Base-by-base conservation (phyloP, 1,284 basidiomycete genomes). In the Exobasidium rhododendri region DNA sequence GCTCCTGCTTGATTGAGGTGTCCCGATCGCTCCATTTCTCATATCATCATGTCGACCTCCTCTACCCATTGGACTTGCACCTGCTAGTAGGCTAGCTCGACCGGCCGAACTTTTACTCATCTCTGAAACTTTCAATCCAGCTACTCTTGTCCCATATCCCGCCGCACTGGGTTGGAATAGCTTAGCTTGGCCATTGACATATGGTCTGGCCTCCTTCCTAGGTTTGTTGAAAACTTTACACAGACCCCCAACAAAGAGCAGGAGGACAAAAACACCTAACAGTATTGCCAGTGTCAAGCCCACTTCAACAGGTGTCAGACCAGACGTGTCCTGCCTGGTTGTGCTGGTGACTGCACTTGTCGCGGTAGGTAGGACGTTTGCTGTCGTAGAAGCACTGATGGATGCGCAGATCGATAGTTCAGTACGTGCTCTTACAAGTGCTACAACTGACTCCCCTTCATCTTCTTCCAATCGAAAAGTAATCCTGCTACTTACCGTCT, bases 91-190 rank as follows among this genome's bases (percentile, higher is more conserved):
- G 43, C 56, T 62, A 40, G 31, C 44, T 30, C 61, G 28, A 4
- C 17, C 22, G 7, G 24, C 43, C 4, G 29, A 2, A 11, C 17
- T 22, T 20, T 55, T 55, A 14, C 29, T 14, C 13, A 13, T 26
- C 3, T 50, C 13, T 50, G n/a, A 13, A 17, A 50, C 47, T 13
- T 50, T 4, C 26, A 50, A 26, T 4, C 3, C 26, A 24, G 47
- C 60, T 29, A 43, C 45, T n/a, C 50, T 45, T 1, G 56, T 56
- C 1, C 61, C 61, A 30, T 62, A 62, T 14, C 61, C 61, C 10
- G 61, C 56, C n/a, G 61, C 61, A 20, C 46, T 51, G 7, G 61
- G 61, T 59, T 62, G 61, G 26, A 52, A 62, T 11, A 62, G 55
- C 13, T 47, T 51, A 7, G 29, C 26, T 28, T 52, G 50, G 7